Percentiles rank a stretch among this genome's conserved stretches.
Conservation (phyloP, 306 rosid genomes). For the Pterocarpus macrocarpus region DNA sequence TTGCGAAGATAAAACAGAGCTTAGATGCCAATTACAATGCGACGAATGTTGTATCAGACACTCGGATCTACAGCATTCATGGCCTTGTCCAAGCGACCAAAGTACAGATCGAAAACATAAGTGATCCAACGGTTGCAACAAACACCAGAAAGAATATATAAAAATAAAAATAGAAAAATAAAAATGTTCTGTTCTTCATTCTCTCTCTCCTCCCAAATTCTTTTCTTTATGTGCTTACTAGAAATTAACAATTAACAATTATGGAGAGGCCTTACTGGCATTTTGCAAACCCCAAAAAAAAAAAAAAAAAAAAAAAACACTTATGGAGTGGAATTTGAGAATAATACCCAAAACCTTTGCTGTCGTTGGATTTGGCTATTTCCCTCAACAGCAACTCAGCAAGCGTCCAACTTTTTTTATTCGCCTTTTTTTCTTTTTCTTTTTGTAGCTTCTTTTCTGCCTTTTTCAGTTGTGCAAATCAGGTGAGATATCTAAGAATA, state of each 20-base stretch:
- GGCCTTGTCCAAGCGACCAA: constrained; percentile 47
- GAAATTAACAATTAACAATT: constrained; percentile 25
- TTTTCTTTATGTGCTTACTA: not conserved
- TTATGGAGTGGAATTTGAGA: constrained; percentile 48
- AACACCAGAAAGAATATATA: not conserved
- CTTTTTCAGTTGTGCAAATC: not conserved
- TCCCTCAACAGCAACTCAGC: constrained; percentile 48
- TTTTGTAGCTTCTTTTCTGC: not conserved
- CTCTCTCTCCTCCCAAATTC: constrained; percentile 49
- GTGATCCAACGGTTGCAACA: constrained; percentile 57
- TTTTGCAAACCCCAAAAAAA: too few species aligned
- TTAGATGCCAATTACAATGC: constrained; percentile 50
- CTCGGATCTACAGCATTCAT: constrained; percentile 76
- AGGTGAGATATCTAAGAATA: not conserved
- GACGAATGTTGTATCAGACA: constrained; percentile 53
- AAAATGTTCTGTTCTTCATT: constrained; percentile 29
- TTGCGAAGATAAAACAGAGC: constrained; percentile 35
- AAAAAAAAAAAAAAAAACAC: not conserved
- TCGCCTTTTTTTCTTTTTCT: not conserved
- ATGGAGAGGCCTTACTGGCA: too few species aligned
- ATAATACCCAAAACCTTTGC: constrained; percentile 40
- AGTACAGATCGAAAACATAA: constrained; percentile 59
- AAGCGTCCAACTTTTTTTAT: constrained; percentile 52
- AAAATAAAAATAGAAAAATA: not conserved
- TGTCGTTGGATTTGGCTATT: constrained; percentile 60